phyloP scores from a whole-genome alignment of 1,139 yeast species.

The Blastobotrys aristatus region DNA sequence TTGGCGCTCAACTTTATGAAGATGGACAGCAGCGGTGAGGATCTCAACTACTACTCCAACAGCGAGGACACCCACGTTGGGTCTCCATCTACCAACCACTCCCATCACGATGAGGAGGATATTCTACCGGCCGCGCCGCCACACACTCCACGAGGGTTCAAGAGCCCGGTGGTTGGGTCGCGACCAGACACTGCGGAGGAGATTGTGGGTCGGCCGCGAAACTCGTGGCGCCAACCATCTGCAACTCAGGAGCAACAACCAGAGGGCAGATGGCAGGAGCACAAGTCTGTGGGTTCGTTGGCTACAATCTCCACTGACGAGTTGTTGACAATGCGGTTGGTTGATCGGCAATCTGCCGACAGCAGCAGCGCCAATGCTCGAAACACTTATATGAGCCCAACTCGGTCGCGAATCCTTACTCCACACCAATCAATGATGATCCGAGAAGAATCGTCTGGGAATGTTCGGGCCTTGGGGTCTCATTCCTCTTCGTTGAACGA shows the following conservation, averaged over 20 bases:
- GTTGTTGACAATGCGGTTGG: constrained; percentile 71
- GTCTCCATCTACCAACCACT: constrained; percentile 8
- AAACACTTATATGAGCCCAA: constrained; percentile 27
- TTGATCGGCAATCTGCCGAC: constrained; percentile 32
- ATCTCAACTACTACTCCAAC: constrained; percentile 20
- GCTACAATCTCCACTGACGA: constrained; percentile 88
- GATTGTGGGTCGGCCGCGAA: constrained; percentile 30
- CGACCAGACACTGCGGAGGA: constrained; percentile 7
- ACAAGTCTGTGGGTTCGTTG: constrained; percentile 63
- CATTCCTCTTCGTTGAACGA: constrained; percentile 23
- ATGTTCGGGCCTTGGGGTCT: constrained; percentile 23
- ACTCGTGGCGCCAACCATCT: constrained; percentile 70
- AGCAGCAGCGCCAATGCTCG: constrained; percentile 12
- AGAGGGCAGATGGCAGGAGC: constrained; percentile 39
- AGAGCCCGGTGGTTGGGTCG: constrained; percentile 6
- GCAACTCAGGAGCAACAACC: constrained; percentile 31
- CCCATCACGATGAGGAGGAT: constrained; percentile 1
- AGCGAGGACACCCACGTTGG: constrained; percentile 42
- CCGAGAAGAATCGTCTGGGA: constrained; percentile 23
- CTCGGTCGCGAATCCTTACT: constrained; percentile 25
- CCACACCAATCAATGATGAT: constrained; percentile 23
- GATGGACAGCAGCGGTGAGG: constrained; percentile 30
- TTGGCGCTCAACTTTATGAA: constrained; percentile 35
- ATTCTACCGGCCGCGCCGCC: background rate
- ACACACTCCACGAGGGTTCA: constrained; percentile 6